These are phyloP conservation scores for Podosphaera leucotricha DNA, from an alignment of 2,329 filamentous ascomycete genomes.

Conservation along the genomic window DNA sequence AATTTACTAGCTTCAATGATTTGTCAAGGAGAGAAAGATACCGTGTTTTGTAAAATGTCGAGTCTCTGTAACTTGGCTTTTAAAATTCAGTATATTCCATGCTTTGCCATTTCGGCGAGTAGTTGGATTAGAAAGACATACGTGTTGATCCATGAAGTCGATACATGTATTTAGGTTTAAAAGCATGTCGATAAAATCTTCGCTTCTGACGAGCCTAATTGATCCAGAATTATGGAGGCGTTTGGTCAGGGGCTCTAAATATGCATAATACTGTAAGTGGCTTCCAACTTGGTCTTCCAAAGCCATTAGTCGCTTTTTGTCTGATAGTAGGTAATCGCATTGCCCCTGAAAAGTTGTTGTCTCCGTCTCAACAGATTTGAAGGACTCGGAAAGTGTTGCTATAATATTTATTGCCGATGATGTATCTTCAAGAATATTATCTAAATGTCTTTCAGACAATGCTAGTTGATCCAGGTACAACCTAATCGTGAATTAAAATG, in stretches of 20 bases:
- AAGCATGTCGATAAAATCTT: constrained; percentile 73
- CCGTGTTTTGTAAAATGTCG: constrained; percentile 64
- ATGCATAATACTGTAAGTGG: constrained; percentile 85
- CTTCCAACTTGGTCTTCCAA: constrained; percentile 69
- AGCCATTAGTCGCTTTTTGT: constrained; percentile 55
- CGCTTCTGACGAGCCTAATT: constrained; percentile 59
- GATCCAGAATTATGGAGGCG: constrained; percentile 82
- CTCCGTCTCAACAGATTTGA: constrained; percentile 67
- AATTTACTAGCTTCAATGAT: constrained; percentile 23
- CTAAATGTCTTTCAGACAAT: constrained; percentile 61
- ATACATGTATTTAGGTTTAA: constrained; percentile 74
- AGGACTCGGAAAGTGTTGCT: constrained; percentile 60
- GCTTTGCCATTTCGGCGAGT: constrained; percentile 1
- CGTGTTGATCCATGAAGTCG: constrained; percentile 74
- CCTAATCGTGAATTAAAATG: constrained; percentile 18
- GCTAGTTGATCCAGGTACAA: constrained; percentile 62
- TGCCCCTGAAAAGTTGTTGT: constrained; percentile 84
- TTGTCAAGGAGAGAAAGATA: constrained; percentile 61
- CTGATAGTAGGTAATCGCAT: constrained; percentile 66
- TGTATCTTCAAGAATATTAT: constrained; percentile 54
- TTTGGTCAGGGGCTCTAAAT: constrained; percentile 73
- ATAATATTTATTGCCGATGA: constrained; percentile 53
- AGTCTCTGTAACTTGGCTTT: constrained; percentile 63
- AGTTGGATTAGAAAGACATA: constrained; percentile 20
- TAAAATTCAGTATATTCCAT: constrained; percentile 2